Evolutionary conservation across 2,329 filamentous ascomycete genomes (phyloP).

Genomic region (Nakataea oryzae): DNA sequence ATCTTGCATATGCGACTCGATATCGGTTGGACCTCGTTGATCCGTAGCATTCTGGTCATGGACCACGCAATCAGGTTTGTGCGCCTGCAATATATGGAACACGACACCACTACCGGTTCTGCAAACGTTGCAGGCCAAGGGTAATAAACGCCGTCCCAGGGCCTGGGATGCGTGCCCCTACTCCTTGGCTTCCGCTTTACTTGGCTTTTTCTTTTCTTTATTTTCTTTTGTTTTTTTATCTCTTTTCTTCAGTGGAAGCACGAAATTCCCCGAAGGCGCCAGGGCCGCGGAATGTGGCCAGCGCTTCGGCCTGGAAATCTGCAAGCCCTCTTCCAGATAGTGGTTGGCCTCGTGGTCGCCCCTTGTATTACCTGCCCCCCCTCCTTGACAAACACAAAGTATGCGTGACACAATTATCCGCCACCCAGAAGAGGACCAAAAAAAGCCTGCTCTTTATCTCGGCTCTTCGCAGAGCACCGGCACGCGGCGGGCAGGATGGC

Average conservation of each 20-base stretch:
- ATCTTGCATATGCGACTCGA: slow-evolving; percentile 4
- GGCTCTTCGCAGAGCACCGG: background rate
- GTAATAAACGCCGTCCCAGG: background rate
- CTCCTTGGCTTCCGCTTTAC: background rate
- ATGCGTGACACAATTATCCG: background rate
- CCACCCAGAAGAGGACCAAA: background rate
- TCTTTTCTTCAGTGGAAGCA: too few species aligned
- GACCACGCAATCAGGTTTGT: background rate
- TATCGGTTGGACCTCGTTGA: background rate
- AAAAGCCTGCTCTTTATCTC: background rate
- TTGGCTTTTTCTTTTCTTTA: too few species aligned
- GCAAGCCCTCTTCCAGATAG: background rate
- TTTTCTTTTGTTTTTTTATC: too few species aligned
- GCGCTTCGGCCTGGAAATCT: background rate
- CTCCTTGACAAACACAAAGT: background rate
- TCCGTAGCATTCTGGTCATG: background rate
- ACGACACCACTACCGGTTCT: background rate
- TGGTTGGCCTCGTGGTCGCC: background rate
- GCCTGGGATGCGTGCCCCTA: too few species aligned
- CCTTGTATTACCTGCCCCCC: background rate
- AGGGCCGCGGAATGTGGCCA: background rate
- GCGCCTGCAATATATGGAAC: background rate
- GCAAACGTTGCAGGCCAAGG: background rate
- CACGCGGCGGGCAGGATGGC: background rate
- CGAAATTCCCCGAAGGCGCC: background rate